A percentile compares a stretch with the other conserved stretches of the same genome.
Conservation (phyloP, 176 grass and related monocot genomes). For the Microstegium vimineum region DNA sequence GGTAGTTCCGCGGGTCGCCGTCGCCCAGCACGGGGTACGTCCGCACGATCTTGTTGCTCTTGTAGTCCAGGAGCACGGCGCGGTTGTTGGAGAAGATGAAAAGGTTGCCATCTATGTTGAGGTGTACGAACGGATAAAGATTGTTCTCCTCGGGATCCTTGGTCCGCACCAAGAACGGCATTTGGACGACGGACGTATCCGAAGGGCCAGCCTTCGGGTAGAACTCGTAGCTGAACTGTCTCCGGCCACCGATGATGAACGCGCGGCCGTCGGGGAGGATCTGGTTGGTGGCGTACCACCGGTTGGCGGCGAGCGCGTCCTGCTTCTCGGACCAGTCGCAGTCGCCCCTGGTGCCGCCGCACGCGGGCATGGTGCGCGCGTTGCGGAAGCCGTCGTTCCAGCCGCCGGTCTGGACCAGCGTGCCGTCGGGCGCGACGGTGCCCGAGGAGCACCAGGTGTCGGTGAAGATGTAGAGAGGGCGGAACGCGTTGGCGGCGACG, state of each 20-base stretch:
- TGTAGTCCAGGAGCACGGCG: slow-evolving; percentile 67
- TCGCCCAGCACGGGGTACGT: slow-evolving; percentile 48
- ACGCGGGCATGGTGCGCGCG: slow-evolving; percentile 51
- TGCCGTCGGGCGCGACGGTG: slow-evolving; percentile 63
- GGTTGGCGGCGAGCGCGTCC: slow-evolving; percentile 44
- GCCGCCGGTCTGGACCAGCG: slow-evolving; percentile 72
- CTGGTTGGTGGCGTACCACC: slow-evolving; percentile 85
- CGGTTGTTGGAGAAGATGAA: slow-evolving; percentile 87
- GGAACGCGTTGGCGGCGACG: slow-evolving; percentile 31
- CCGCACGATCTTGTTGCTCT: slow-evolving; percentile 44
- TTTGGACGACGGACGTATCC: slow-evolving; percentile 17
- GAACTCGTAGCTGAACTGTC: slow-evolving; percentile 79
- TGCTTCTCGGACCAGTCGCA: slow-evolving; percentile 72
- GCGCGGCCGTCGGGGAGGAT: slow-evolving; percentile 77
- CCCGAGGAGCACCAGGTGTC: slow-evolving; percentile 88
- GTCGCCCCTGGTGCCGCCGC: not conserved
- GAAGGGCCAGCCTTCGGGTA: slow-evolving; percentile 43
- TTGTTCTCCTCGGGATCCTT: slow-evolving; percentile 77
- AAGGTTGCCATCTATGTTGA: slow-evolving; percentile 82
- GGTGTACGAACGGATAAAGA: slow-evolving; percentile 76
- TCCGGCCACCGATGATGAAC: slow-evolving; percentile 62
- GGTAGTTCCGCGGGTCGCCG: slow-evolving; percentile 77
- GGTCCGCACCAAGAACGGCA: slow-evolving; percentile 45
- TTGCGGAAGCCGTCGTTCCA: slow-evolving; percentile 70
- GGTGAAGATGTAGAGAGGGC: slow-evolving; percentile 57